Evolutionary conservation across 805 yeast species (phyloP), one percentile per base, ranked within the genome.

Genomic region (Martiniozyma abietophila): DNA sequence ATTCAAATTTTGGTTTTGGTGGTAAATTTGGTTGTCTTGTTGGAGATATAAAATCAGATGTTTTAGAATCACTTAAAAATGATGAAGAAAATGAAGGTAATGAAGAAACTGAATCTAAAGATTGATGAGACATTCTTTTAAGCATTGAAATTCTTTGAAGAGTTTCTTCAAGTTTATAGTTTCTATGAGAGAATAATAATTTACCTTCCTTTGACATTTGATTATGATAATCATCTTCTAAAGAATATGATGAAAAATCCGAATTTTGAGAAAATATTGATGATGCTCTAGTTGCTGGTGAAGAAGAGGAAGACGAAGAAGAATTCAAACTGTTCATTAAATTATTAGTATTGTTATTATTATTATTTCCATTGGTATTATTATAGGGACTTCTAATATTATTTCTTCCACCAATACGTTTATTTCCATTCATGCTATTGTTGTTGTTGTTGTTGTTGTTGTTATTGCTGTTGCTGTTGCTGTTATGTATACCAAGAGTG

Each of bases 11-110:
- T 18, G 69, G 54, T 50, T 80, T 80, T 28, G 85, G 83, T 0
- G 89, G 88, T 25, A 80, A 54, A 60, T 74, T 69, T 1, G 66
- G 54, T 18, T 82, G 86, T 35, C 89, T 57, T 0, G 86, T 76
- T 17, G 62, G 59, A 1, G 78, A 53, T 10, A 64, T 42, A 35
- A 56, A 47, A 8, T 49, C 43, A 14, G 26, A 19, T 10, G 38
- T 30, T 10, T 35, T 30, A 4, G 38, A 35, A 11, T 30, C 30
- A 10, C 26, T 17, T 14, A 30, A 11, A n/a, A 30, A 29, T 10
- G 37, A 16, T 15, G 37, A 34, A 10, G 23, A 7, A 18, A 24
- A 25, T 3, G 37, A 34, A 14, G 33, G 19, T 14, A 34, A 29
- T 6, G 37, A 34, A 11, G 37, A 34, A 11, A 34, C 37, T 18